Evolutionary conservation across 2,329 filamentous ascomycete species (phyloP).

Genomic region (Arthrinium puccinioides): DNA sequence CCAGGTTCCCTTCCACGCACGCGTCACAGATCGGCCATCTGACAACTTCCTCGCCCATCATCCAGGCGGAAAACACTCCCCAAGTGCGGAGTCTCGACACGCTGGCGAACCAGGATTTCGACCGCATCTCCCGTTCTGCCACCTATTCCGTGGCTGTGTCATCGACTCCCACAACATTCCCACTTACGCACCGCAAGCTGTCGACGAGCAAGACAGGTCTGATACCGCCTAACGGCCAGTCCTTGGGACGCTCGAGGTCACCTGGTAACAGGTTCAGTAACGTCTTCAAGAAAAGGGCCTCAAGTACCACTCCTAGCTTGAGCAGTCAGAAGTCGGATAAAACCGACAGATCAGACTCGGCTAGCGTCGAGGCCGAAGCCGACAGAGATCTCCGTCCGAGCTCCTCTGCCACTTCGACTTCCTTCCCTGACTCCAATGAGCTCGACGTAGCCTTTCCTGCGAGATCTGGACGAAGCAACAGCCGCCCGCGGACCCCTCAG

Average conservation of each 20-base stretch:
- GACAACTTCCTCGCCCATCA: constrained; percentile 61
- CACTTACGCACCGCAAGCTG: constrained; percentile 19
- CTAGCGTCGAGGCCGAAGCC: constrained; percentile 7
- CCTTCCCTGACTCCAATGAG: constrained; percentile 11
- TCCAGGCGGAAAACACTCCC: constrained; percentile 48
- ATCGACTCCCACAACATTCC: constrained; percentile 4
- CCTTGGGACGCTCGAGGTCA: constrained; percentile 55
- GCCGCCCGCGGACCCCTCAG: constrained; percentile 40
- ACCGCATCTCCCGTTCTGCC: constrained; percentile 26
- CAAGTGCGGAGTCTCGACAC: constrained; percentile 32
- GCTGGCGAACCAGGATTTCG: constrained; percentile 12
- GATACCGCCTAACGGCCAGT: constrained; percentile 33
- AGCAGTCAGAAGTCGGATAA: constrained; percentile 22
- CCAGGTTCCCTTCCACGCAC: constrained; percentile 47
- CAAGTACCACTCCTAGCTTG: constrained; percentile 37
- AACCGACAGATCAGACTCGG: constrained; percentile 12
- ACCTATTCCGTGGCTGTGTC: constrained; percentile 26
- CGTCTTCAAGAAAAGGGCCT: constrained; percentile 56
- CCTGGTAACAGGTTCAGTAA: constrained; percentile 65
- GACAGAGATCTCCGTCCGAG: constrained; percentile 11
- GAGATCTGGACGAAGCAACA: constrained; percentile 12
- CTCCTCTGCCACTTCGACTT: constrained; percentile 3
- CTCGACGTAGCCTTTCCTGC: constrained; percentile 11
- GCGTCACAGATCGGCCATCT: constrained; percentile 61
- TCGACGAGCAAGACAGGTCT: constrained; percentile 29